Evolutionary conservation across 768 basidiomycete species (phyloP).

Genomic region (Leccinum aurantiacum): DNA sequence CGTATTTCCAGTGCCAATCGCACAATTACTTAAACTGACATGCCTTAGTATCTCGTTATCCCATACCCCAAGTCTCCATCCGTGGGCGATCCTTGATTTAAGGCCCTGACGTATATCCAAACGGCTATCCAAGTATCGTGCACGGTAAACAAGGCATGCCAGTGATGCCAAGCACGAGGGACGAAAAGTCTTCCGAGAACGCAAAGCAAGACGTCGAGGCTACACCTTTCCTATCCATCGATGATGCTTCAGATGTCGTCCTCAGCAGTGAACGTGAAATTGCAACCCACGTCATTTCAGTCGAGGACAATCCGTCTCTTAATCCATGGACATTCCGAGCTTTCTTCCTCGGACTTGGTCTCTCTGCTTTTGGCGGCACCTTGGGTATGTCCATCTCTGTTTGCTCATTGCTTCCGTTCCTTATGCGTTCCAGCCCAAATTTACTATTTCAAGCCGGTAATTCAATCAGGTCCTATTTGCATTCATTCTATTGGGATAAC

Average conservation of each 20-base stretch:
- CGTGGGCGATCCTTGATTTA: not conserved
- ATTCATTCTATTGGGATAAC: constrained; percentile 1
- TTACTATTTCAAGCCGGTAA: constrained; percentile 60
- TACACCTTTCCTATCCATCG: not conserved
- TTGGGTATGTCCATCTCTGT: not conserved
- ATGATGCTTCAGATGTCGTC: constrained; percentile 15
- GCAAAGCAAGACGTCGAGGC: constrained; percentile 35
- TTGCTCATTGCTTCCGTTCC: not conserved
- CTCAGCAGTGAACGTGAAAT: constrained; percentile 47
- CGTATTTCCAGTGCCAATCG: not conserved
- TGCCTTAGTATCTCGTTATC: not conserved
- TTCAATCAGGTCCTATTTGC: not conserved
- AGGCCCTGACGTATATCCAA: too few relatives aligned
- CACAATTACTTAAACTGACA: not conserved
- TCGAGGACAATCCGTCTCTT: constrained; percentile 2
- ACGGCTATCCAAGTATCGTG: not conserved
- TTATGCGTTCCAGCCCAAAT: constrained; percentile 44
- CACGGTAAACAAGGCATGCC: not conserved
- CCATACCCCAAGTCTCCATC: not conserved
- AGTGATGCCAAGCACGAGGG: not conserved
- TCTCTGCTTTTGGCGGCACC: not conserved
- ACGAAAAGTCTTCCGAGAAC: constrained; percentile 11
- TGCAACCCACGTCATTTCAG: constrained; percentile 40
- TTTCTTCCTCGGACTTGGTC: not conserved
- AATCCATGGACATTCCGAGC: not conserved